Evolutionary conservation across 129 eudicot species (phyloP).

Genomic region (Centella asiatica): DNA sequence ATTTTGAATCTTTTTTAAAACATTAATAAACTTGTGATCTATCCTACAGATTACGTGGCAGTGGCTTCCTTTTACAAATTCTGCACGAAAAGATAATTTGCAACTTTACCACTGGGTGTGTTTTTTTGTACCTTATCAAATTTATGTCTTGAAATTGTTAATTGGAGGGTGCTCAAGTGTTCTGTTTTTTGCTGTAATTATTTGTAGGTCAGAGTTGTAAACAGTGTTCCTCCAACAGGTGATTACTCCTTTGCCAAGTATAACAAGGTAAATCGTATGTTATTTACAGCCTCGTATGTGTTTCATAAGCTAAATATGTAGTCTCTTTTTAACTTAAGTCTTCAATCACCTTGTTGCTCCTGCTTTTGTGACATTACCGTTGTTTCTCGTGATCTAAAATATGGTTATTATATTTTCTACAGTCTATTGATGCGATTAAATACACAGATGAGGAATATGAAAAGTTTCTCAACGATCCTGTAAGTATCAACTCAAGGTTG

Average conservation of each 20-base stretch:
- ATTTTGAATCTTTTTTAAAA: background rate
- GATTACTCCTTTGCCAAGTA: constrained; percentile 93
- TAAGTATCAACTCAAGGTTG: constrained; percentile 27
- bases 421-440: constrained; percentile 78
- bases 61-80: constrained; percentile 86
- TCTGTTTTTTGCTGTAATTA: background rate
- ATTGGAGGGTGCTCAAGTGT: constrained; percentile 8
- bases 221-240: constrained; percentile 90
- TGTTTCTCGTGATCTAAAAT: background rate
- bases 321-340: background rate
- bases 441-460: constrained; percentile 96
- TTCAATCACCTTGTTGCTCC: constrained; percentile 6
- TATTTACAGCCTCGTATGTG: constrained; percentile 3
- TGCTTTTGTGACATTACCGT: constrained; percentile 7
- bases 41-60: constrained; percentile 81
- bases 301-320: background rate
- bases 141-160: constrained; percentile 3
- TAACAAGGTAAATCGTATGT: constrained; percentile 55
- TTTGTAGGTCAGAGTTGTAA: constrained; percentile 89
- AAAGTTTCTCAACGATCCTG: constrained; percentile 74
- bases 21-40: constrained; percentile 6
- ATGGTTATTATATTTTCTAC: constrained; percentile 23
- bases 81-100: constrained; percentile 89
- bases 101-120: constrained; percentile 96
- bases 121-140: constrained; percentile 1